Evolutionary conservation across 2,329 filamentous ascomycete species (phyloP), one percentile per base, ranked within the genome.

Genomic region (Sporothrix schenckii): DNA sequence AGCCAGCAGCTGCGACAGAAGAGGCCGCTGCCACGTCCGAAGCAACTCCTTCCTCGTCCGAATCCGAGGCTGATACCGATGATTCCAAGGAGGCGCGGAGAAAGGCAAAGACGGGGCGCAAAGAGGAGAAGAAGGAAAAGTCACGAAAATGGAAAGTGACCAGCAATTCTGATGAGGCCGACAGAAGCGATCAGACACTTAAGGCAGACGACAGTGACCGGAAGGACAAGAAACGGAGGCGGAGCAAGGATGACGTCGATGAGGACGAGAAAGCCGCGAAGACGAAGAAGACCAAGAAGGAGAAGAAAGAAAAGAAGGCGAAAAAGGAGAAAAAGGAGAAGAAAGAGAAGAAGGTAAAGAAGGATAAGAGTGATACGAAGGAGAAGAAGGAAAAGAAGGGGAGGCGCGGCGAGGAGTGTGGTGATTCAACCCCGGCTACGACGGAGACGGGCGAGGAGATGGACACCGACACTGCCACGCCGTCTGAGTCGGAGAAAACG

Each of bases 131-230:
- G 72, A 78, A 82, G 68, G 82, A 84, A 75, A 84, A 82, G 74
- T 80, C 81, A 9, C 84, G 85, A 76, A 86, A 85, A 75, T 80
- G 82, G 72, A 87, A 84, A 74, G 78, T 21, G 13, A 21, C 80
- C 6, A 81, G 83, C 21, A 80, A 77, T n/a, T 77, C 77, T 16
- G 75, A 77, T 13, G 67, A 76, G 65, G 78, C 78, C 72, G 79
- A 80, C 73, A 82, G 80, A 75, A 79, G 39, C 21, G 19, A 50
- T 4, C 14, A 54, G 52, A 21, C 1, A 11, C 24, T 47, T 16
- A 65, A 76, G 66, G 79, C 78, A 71, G 80, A 80, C 73, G 82
- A 80, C 75, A 80, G 76, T 70, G 77, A 75, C 67, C 80, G 78
- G 73, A 76, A 82, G 73, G 80, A 80, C 71, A 77, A 77, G 54